Evolutionary conservation across 2,329 filamentous ascomycete genomes (phyloP).

Genomic region (Trichoderma sp.): DNA sequence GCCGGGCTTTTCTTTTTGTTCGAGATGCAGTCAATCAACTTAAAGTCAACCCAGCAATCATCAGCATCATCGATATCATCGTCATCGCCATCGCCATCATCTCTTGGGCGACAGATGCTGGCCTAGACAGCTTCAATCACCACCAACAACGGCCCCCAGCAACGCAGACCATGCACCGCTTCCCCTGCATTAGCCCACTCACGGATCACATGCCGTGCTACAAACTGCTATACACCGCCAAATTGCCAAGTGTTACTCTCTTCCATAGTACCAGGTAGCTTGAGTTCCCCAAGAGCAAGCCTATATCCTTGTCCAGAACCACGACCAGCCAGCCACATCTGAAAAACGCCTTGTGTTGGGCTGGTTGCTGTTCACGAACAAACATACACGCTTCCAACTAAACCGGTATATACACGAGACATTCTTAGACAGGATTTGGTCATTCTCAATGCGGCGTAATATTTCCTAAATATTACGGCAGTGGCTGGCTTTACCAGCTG

Average conservation of each 20-base stretch:
- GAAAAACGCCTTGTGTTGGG: background rate
- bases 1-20: background rate
- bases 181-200: slow-evolving; percentile 27
- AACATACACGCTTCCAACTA: background rate
- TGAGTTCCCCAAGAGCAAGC: background rate
- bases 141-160: background rate
- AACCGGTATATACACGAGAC: background rate
- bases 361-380: background rate
- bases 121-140: background rate
- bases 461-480: background rate
- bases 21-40: background rate
- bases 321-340: background rate
- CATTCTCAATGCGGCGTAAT: background rate
- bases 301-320: background rate
- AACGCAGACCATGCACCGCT: background rate
- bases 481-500: background rate
- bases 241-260: background rate
- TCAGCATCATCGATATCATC: background rate
- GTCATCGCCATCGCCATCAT: background rate
- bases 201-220: slow-evolving; percentile 6
- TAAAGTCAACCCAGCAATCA: background rate
- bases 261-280: background rate
- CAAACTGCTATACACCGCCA: slow-evolving; percentile 18
- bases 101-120: background rate
- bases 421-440: background rate